Evolutionary conservation across 108 stramenopile genomes (phyloP).

Genomic region (Hondaea fermentalgiana): DNA sequence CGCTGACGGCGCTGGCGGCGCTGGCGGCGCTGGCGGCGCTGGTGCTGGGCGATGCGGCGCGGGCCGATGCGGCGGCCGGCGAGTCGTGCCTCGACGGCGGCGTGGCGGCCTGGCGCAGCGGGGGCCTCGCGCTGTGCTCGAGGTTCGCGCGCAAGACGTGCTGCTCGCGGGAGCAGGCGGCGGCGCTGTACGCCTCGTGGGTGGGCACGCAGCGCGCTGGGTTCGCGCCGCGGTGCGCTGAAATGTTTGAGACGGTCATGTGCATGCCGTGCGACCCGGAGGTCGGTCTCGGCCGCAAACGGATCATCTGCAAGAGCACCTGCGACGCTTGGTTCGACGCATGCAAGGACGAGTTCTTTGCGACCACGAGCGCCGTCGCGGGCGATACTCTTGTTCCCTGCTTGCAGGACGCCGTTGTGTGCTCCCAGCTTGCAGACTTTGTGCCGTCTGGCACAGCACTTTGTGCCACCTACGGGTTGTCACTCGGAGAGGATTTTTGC

Average conservation of each 20-base stretch:
- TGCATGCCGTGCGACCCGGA: not conserved
- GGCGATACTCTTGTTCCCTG: not conserved
- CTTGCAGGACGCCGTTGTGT: not conserved
- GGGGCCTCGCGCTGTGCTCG: not conserved
- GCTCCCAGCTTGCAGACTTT: not conserved
- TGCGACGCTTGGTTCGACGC: slow-evolving; percentile 14
- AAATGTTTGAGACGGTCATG: not conserved
- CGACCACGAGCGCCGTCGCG: not conserved
- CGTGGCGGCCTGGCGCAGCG: not conserved
- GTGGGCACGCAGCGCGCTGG: not conserved
- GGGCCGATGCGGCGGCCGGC: not conserved
- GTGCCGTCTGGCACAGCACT: not conserved
- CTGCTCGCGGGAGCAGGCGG: not conserved
- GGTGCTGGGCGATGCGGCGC: not conserved
- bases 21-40: not conserved
- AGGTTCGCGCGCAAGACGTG: not conserved
- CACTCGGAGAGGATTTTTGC: not conserved
- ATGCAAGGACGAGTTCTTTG: slow-evolving; percentile 13
- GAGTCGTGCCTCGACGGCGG: not conserved
- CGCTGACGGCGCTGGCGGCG: not conserved
- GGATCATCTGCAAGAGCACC: not conserved
- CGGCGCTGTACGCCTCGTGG: not conserved
- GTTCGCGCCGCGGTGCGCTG: not conserved
- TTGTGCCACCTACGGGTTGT: not conserved
- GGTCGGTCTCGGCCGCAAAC: not conserved